Base-by-base conservation (phyloP, 352 stramenopile genomes). In the Pythium sukuiense region DNA sequence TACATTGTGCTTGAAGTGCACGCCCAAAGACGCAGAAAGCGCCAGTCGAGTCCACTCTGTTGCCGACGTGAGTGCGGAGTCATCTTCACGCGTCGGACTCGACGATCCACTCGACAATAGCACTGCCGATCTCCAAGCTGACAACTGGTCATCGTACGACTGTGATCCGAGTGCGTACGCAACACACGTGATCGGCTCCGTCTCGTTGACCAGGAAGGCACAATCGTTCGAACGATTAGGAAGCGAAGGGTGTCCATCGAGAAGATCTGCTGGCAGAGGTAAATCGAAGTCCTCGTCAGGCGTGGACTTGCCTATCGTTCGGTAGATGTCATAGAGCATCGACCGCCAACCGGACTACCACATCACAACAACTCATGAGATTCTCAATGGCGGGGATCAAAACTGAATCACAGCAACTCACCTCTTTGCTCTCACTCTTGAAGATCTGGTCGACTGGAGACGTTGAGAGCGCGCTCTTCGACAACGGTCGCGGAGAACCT, bases 161-260 rank as follows among this genome's bases (percentile, higher is more conserved):
- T 88, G 80, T 8, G 95, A 98, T 6, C 90, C 88, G 49, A 99
- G 81, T 20, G 96, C 96, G 68, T 98, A 98, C 20, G 97, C 95
- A 66, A 99, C 97, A 11, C 90, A 96, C 26, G 96, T 98, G 50
- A 97, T 97, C 1, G 93, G 92, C 64, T 96, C 83, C 20, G 95
- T 81, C 59, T 99, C 95, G 72, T 97, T 88, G 14, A 99, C 96
- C 30, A 97, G 80, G 26, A 98, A 87, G 6, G 98, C 83, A 52
- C 87, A 81, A 41, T 92, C 90, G 64, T 93, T 90, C 48, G 95
- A 90, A 49, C 92, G 94, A 43, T 85, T 80, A 39, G 92, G 87
- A 26, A 99, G 77, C 20, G 88, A 87, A 20, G 95, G 92, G 61
- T 97, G 81, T 4, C 96, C 95, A 39, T 79, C 72, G n/a, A 81